Evolutionary conservation across 163 green algal genomes (phyloP).

Genomic region (Volvox carteri): DNA sequence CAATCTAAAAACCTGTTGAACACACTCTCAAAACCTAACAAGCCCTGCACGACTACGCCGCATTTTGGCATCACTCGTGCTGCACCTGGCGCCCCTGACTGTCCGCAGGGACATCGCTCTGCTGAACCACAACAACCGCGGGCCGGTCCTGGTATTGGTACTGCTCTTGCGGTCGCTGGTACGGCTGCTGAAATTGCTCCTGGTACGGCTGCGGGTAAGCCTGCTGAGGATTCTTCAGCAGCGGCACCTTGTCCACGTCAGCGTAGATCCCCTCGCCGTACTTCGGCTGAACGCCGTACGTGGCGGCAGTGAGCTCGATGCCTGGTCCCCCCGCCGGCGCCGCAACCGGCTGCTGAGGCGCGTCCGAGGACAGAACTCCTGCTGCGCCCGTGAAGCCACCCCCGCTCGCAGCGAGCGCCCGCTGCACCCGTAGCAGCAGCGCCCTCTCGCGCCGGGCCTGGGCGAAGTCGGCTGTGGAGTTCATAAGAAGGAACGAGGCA

Average conservation of each 20-base stretch:
- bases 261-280: background rate
- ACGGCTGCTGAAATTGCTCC: background rate
- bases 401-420: background rate
- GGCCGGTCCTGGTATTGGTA: too few relatives aligned
- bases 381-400: background rate
- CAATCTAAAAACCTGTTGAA: too few relatives aligned
- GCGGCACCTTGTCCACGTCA: background rate
- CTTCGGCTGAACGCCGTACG: constrained; percentile 5
- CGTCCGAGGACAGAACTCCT: background rate
- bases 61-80: too few relatives aligned
- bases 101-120: too few relatives aligned
- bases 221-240: constrained; percentile 1
- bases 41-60: too few relatives aligned
- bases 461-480: constrained; percentile 29
- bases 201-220: background rate
- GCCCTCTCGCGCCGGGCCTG: constrained; percentile 17
- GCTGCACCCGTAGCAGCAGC: constrained; percentile 42
- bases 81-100: too few relatives aligned
- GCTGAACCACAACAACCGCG: too few relatives aligned
- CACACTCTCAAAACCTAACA: too few relatives aligned
- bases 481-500: constrained; percentile 46
- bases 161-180: too few relatives aligned
- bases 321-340: background rate
- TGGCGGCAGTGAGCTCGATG: background rate
- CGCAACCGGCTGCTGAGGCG: background rate